Conservation (phyloP, 257 asterid species). For the Penstemon davidsonii region DNA sequence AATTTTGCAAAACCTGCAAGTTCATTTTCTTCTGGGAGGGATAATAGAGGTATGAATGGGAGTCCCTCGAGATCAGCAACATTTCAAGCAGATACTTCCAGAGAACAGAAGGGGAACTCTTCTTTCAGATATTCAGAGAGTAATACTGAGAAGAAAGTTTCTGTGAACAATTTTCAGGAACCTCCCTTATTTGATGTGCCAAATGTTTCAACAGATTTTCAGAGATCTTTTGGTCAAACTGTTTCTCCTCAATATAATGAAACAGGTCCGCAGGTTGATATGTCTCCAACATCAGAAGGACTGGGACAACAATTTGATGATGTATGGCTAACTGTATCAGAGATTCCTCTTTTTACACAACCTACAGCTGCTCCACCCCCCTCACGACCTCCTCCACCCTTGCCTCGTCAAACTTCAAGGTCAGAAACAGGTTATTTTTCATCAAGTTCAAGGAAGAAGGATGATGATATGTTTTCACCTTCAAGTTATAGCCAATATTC, state of each 20-base stretch:
- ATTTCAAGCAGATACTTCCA: conserved; percentile 44
- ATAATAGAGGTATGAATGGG: conserved; percentile 50
- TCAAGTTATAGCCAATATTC: conserved; percentile 51
- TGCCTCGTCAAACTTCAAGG: conserved; percentile 61
- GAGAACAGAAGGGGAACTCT: conserved; percentile 52
- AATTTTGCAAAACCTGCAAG: conserved; percentile 52
- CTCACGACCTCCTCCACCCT: conserved; percentile 93
- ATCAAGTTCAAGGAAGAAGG: conserved; percentile 59
- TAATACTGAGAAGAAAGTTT: conserved; percentile 49
- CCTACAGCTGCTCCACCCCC: conserved; percentile 96
- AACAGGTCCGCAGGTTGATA: conserved; percentile 44
- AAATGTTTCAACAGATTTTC: conserved; percentile 51
- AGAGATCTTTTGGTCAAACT: conserved; percentile 52
- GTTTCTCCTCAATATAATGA: conserved; percentile 64
- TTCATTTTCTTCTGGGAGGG: conserved; percentile 59
- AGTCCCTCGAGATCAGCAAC: conserved; percentile 55
- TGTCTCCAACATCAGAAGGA: conserved; percentile 55
- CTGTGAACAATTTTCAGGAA: conserved; percentile 56
- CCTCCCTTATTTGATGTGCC: conserved; percentile 79
- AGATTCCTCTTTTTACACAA: conserved; percentile 88
- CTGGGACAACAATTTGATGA: conserved; percentile 59
- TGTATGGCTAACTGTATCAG: conserved; percentile 86
- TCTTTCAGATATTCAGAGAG: conserved; percentile 53
- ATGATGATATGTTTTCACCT: conserved; percentile 57
- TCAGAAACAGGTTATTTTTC: conserved; percentile 49